These are phyloP conservation scores for Blastomyces silverae DNA, from an alignment of 2,329 filamentous ascomycete species.

Conservation along the genomic window DNA sequence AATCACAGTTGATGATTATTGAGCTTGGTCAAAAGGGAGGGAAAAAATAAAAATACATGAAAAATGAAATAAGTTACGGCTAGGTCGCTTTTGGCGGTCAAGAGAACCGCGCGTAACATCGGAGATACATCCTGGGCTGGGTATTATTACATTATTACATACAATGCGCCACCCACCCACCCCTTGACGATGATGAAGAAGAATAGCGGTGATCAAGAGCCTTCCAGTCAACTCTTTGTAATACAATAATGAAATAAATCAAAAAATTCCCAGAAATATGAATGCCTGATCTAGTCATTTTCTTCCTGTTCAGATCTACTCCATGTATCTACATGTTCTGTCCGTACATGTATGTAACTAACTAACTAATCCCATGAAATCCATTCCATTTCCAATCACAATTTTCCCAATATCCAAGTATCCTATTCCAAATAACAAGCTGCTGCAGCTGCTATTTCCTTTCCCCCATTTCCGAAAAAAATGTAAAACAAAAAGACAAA, in stretches of 20 bases:
- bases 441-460: not conserved
- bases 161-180: no score
- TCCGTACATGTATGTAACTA: not conserved
- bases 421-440: not conserved
- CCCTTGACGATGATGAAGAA: no score
- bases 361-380: not conserved
- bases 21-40: no score
- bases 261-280: no score
- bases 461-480: not conserved
- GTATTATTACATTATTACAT: no score
- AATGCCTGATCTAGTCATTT: no score
- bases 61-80: not conserved
- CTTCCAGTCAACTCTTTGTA: no score
- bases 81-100: not conserved
- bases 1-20: no score
- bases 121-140: not conserved
- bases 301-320: no score
- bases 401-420: not conserved
- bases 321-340: no score
- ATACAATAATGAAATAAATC: no score
- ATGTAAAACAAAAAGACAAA: constrained; percentile 15
- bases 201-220: no score
- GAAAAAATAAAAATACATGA: not conserved
- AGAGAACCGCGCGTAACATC: not conserved
- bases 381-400: not conserved